Evolutionary conservation across 108 stramenopile genomes (phyloP).

Genomic region (Cyclotella distinguenda): DNA sequence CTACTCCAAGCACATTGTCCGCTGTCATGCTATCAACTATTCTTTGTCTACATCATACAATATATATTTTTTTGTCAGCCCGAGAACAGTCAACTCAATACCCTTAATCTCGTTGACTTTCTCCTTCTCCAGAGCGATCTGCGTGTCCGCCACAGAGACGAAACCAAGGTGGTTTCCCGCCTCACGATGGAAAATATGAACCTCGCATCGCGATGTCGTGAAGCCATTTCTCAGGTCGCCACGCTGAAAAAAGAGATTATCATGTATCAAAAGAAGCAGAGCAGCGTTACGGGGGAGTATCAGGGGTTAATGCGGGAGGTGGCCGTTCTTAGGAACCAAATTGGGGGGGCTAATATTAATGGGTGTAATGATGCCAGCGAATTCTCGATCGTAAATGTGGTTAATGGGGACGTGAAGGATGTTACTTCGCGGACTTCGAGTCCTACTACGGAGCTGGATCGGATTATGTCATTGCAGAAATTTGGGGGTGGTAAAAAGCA

Average conservation of each 20-base stretch:
- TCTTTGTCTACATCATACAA: no score
- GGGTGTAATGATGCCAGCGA: neutral
- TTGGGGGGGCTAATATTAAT: neutral
- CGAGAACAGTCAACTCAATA: no score
- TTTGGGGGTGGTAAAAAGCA: constrained; percentile 21
- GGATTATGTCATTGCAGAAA: constrained; percentile 39
- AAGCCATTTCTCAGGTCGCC: constrained; percentile 69
- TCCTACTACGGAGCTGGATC: constrained; percentile 37
- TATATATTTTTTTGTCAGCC: no score
- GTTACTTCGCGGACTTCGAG: neutral
- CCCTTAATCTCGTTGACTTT: neutral
- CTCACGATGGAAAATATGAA: constrained; percentile 88
- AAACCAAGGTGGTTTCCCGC: constrained; percentile 67
- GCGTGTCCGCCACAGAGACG: constrained; percentile 76
- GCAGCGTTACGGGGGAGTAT: constrained; percentile 27
- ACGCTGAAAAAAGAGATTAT: constrained; percentile 65
- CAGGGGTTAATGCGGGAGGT: constrained; percentile 44
- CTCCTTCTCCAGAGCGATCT: constrained; percentile 57
- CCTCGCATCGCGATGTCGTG: constrained; percentile 73
- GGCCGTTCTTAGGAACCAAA: constrained; percentile 5
- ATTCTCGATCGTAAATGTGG: neutral
- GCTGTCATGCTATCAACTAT: no score
- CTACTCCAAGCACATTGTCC: no score
- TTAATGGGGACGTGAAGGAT: neutral
- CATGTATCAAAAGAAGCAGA: constrained; percentile 53